A percentile compares a stretch with the other conserved stretches of the same genome.
phyloP scores from a whole-genome alignment of 2,329 filamentous ascomycete species.

The Phialophora expanda region DNA sequence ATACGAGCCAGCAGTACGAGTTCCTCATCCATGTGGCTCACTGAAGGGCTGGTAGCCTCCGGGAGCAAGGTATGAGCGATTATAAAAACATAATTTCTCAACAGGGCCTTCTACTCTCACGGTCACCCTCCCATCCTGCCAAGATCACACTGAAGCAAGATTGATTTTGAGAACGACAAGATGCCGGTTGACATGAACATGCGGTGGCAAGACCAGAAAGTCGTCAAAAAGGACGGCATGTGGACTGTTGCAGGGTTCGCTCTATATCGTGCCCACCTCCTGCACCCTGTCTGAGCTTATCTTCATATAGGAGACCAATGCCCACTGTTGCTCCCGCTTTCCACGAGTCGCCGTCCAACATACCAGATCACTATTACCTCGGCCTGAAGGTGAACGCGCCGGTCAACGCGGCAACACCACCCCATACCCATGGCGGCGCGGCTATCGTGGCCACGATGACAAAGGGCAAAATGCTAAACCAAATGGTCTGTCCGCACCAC shows the following conservation, averaged over 20 bases:
- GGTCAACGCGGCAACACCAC: constrained; percentile 50
- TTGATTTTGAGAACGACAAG: neutral
- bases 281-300: neutral
- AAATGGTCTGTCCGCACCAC: constrained; percentile 54
- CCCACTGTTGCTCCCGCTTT: constrained; percentile 41
- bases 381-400: constrained; percentile 48
- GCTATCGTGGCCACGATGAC: constrained; percentile 50
- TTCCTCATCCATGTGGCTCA: neutral
- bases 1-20: neutral
- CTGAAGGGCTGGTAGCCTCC: neutral
- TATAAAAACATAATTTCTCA: neutral
- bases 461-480: constrained; percentile 51
- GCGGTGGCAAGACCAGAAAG: constrained; percentile 28
- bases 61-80: neutral
- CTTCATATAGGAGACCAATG: constrained; percentile 41
- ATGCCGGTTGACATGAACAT: constrained; percentile 22
- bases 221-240: constrained; percentile 23
- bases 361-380: constrained; percentile 50
- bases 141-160: neutral
- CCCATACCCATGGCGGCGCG: constrained; percentile 55
- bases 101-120: too few species aligned
- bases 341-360: constrained; percentile 48
- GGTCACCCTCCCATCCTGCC: neutral
- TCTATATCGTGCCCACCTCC: neutral
- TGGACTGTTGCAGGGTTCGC: constrained; percentile 29